These are phyloP conservation scores for Amanita subjunquillea DNA, from an alignment of 768 basidiomycete genomes.

Conservation along the genomic window DNA sequence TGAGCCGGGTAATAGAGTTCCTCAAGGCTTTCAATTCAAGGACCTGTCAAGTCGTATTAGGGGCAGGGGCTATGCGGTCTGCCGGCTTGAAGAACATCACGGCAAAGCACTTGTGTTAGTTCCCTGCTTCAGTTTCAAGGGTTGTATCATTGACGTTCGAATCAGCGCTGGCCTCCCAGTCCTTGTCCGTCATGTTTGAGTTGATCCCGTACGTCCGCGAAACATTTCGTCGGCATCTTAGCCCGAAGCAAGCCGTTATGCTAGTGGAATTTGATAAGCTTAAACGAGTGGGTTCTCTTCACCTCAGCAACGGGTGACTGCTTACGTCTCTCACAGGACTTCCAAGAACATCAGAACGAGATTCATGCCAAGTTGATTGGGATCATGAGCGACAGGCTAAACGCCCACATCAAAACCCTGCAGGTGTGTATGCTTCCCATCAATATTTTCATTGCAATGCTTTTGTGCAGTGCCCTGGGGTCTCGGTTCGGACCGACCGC, in stretches of 20 bases:
- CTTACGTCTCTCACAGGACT: slow-evolving; percentile 49
- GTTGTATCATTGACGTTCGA: slow-evolving; percentile 7
- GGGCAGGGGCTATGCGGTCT: slow-evolving; percentile 97
- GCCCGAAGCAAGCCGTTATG: slow-evolving; percentile 92
- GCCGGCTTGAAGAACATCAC: slow-evolving; percentile 98
- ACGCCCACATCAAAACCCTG: slow-evolving; percentile 74
- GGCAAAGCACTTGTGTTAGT: slow-evolving; percentile 83
- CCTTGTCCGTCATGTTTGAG: slow-evolving; percentile 86
- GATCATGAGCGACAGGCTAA: slow-evolving; percentile 94
- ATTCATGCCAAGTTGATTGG: slow-evolving; percentile 96
- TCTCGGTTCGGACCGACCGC: neutral
- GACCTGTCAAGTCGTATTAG: slow-evolving; percentile 95
- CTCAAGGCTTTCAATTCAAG: slow-evolving; percentile 96
- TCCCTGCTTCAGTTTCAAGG: neutral
- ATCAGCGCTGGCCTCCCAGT: slow-evolving; percentile 89
- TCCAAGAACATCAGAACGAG: slow-evolving; percentile 98
- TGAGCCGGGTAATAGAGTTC: slow-evolving; percentile 90
- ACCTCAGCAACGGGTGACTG: slow-evolving; percentile 4
- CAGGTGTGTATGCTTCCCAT: slow-evolving; percentile 36
- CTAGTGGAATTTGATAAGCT: slow-evolving; percentile 97
- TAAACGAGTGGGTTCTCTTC: slow-evolving; percentile 60
- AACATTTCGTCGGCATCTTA: slow-evolving; percentile 87
- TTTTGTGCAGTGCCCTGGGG: neutral
- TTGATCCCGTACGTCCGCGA: slow-evolving; percentile 96
- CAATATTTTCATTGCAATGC: neutral